Evolutionary conservation across 2,329 filamentous ascomycete species (phyloP).

Genomic region (Rutstroemia sp.): DNA sequence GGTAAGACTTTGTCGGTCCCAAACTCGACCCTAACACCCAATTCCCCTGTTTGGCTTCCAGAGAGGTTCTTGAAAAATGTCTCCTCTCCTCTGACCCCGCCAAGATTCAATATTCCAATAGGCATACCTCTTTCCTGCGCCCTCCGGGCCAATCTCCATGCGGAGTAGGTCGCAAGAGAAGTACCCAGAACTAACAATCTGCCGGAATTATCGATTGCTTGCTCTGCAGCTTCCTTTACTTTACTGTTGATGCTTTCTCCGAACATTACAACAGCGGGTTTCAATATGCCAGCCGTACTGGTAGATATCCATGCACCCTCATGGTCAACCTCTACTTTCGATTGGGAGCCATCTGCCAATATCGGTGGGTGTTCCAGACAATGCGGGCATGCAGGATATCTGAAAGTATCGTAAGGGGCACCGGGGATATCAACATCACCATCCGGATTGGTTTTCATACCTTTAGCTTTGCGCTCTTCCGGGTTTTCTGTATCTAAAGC

Average conservation of each 20-base stretch:
- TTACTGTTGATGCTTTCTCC: constrained; percentile 71
- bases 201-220: constrained; percentile 68
- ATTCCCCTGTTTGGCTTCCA: constrained; percentile 41
- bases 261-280: constrained; percentile 94
- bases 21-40: constrained; percentile 49
- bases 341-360: constrained; percentile 45
- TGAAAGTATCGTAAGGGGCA: constrained; percentile 81
- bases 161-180: constrained; percentile 89
- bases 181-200: constrained; percentile 77
- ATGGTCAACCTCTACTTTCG: constrained; percentile 59
- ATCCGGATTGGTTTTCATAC: constrained; percentile 82
- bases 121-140: constrained; percentile 78
- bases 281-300: constrained; percentile 71
- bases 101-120: constrained; percentile 80
- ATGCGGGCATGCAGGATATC: constrained; percentile 81
- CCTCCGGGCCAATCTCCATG: constrained; percentile 80
- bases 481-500: constrained; percentile 74
- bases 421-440: constrained; percentile 87
- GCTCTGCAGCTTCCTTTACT: constrained; percentile 71
- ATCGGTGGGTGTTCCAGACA: constrained; percentile 61
- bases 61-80: constrained; percentile 54
- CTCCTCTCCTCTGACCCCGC: constrained; percentile 77
- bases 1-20: constrained; percentile 52
- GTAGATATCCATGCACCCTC: constrained; percentile 71
- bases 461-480: constrained; percentile 55